Base-by-base conservation (phyloP, 129 eudicot genomes). In the Lonicera japonica region DNA sequence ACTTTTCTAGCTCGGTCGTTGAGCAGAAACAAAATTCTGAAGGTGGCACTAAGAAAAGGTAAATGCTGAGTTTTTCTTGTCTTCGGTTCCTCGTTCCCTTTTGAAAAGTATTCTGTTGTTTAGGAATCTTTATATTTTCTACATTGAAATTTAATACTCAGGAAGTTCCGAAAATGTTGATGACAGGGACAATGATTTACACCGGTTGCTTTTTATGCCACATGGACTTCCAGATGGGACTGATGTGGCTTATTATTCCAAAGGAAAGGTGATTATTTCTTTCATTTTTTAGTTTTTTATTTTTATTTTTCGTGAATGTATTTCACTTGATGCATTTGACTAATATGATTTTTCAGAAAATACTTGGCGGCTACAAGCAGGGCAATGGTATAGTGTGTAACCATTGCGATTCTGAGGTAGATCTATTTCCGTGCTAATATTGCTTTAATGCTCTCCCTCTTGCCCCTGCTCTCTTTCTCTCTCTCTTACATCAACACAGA, bases 141-240 rank as follows among this genome's bases (percentile, higher is more conserved):
- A 43, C 8, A 4, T 11, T 43, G 50, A 43, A 43, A 43, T 14
- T 43, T 43, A 1, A 64, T n/a, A 46, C 54, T 67, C 40, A 63
- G 23, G 25, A 29, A 39, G 41, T 39, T 25, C 67, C n/a, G 50
- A 68, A 11, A 46, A 56, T 54, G 47, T 43, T 54, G 68, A 56
- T 65, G 61, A 59, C 82, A 92, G 98, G 86, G 98, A 92, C 70
- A 87, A 87, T 73, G 98, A 92, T 75, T 70, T 92, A 66, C 98
- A 92, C 60, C 78, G 86, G 24, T 56, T 88, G 36, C 95, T 92
- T 48, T 92, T 92, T 60, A 73, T 82, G 96, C 95, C 96, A 25
- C 80, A 82, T 58, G 99, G 99, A 64, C 91, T 92, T 62, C 96
- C 92, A 11, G 95, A 92, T 80, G 96, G 99, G 66, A 89, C 96